These are phyloP conservation scores for Capronia epimyces DNA, from an alignment of 2,329 filamentous ascomycete species.

Conservation along the genomic window DNA sequence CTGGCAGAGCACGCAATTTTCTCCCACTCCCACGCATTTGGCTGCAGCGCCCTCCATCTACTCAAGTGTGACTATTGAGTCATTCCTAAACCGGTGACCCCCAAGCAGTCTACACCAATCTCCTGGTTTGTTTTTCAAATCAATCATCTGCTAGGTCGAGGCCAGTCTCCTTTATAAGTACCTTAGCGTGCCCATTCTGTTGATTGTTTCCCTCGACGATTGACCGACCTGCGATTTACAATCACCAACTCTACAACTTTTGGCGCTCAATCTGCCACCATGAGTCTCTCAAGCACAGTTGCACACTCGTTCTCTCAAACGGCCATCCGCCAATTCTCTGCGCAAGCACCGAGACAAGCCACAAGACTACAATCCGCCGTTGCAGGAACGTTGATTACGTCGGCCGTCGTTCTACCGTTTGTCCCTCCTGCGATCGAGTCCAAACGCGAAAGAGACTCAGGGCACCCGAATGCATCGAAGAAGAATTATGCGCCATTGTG, in stretches of 20 bases:
- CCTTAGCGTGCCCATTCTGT: background rate
- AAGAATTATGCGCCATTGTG: constrained; percentile 34
- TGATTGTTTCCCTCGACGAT: background rate
- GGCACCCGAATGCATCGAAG: constrained; percentile 34
- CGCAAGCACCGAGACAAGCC: constrained; percentile 38
- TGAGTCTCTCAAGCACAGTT: constrained; percentile 20
- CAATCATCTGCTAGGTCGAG: background rate
- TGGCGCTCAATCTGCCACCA: constrained; percentile 6
- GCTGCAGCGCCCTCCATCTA: too few relatives aligned
- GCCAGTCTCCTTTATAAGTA: background rate
- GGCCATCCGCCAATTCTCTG: constrained; percentile 43
- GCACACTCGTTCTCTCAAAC: constrained; percentile 23
- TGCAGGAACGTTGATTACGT: constrained; percentile 39
- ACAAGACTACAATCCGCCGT: constrained; percentile 39
- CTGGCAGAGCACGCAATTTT: constrained; percentile 2
- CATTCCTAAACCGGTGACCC: background rate
- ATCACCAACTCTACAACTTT: background rate
- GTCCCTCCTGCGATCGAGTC: constrained; percentile 45
- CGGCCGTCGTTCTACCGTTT: constrained; percentile 43
- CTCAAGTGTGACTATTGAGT: too few relatives aligned
- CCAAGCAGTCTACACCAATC: background rate
- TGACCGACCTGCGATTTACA: too few relatives aligned
- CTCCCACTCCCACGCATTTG: background rate
- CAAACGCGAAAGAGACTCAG: constrained; percentile 38
- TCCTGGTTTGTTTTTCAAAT: background rate